Evolutionary conservation across 2,329 filamentous ascomycete species (phyloP).

Genomic region (Alternaria ethzedia): DNA sequence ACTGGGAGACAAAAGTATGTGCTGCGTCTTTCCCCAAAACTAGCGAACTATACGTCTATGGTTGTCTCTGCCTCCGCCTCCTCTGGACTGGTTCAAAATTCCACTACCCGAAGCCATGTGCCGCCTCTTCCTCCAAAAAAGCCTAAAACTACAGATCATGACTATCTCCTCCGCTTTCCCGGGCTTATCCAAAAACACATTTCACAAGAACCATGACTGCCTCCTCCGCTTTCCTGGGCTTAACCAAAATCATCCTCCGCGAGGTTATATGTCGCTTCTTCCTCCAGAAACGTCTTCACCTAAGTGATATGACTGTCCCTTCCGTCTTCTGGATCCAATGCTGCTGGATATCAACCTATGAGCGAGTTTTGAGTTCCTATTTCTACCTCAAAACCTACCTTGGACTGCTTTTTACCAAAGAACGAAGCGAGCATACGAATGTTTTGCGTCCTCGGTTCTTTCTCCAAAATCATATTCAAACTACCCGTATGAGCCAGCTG

Average conservation of each 20-base stretch:
- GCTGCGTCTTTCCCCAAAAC: neutral
- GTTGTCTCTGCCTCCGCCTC: neutral
- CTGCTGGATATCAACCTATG: neutral
- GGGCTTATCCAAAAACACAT: neutral
- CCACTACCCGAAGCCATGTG: too few relatives aligned
- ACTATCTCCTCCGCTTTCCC: neutral
- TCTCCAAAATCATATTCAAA: neutral
- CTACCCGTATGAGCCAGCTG: neutral
- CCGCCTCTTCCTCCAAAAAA: neutral
- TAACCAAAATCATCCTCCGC: accelerated
- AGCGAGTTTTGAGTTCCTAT: neutral
- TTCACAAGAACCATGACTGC: neutral
- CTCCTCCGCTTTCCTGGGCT: neutral
- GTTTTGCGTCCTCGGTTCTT: neutral
- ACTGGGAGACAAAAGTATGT: neutral
- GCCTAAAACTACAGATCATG: too few relatives aligned
- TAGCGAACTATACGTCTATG: accelerated
- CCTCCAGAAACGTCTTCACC: neutral
- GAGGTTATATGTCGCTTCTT: neutral
- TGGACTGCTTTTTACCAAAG: neutral
- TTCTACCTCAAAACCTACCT: neutral
- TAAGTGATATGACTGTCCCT: neutral
- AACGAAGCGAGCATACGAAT: too few relatives aligned
- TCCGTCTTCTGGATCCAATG: neutral
- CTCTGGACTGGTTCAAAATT: neutral